phyloP scores from a whole-genome alignment of 1,139 yeast genomes.

The Arxiozyma slooffiae region DNA sequence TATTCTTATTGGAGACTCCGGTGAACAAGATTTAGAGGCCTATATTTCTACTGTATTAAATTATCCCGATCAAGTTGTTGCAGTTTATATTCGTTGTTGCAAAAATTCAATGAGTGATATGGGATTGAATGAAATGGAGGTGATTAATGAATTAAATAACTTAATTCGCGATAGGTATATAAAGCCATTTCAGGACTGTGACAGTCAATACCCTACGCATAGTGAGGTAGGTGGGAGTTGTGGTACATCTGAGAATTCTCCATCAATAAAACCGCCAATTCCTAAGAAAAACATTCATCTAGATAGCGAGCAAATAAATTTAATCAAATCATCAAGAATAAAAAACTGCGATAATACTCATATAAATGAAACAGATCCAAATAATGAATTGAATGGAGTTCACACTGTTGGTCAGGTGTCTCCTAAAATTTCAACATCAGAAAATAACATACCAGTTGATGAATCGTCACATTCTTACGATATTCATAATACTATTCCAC shows the following conservation, averaged over 20 bases:
- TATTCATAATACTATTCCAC: neutral
- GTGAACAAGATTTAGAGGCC: conserved; percentile 91
- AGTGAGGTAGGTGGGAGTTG: neutral
- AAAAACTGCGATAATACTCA: neutral
- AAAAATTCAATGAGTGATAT: conserved; percentile 53
- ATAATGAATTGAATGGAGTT: neutral
- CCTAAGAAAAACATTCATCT: conserved; percentile 12
- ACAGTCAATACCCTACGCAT: neutral
- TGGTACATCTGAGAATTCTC: neutral
- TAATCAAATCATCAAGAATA: conserved; percentile 10
- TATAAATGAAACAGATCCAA: neutral
- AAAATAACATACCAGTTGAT: neutral
- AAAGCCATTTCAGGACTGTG: conserved; percentile 1
- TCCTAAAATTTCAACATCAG: too few relatives aligned
- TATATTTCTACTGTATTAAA: conserved; percentile 59
- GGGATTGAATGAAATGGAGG: conserved; percentile 33
- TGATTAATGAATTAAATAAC: conserved; percentile 27
- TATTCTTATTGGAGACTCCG: conserved; percentile 86
- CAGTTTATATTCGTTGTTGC: conserved; percentile 75
- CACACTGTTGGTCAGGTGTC: neutral
- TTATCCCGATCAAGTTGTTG: conserved; percentile 55
- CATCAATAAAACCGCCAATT: conserved; percentile 13
- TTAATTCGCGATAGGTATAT: conserved; percentile 18
- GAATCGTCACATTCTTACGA: neutral
- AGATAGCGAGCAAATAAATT: conserved; percentile 10